phyloP scores from a whole-genome alignment of 768 basidiomycete species.

The Tricholoma sp. region DNA sequence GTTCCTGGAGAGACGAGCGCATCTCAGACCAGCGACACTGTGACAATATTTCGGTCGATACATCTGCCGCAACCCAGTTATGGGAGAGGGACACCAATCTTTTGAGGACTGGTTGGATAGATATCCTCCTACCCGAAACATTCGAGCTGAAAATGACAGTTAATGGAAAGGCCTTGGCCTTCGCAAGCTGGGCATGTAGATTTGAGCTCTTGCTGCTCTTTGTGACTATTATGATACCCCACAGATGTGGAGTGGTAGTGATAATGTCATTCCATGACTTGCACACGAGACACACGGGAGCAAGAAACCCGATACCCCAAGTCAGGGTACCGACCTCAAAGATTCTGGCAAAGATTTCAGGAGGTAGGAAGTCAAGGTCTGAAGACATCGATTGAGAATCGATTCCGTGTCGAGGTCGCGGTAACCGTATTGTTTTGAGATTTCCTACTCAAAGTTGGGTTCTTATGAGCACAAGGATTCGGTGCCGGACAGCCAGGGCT shows the following conservation, averaged over 20 bases:
- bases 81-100: slow-evolving; percentile 14
- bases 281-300: slow-evolving; percentile 23
- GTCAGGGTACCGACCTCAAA: slow-evolving; percentile 24
- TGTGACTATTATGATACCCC: slow-evolving; percentile 19
- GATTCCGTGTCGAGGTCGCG: background rate
- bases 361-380: background rate
- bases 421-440: background rate
- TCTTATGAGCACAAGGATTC: background rate
- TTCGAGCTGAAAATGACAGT: slow-evolving; percentile 13
- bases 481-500: background rate
- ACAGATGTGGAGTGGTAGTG: slow-evolving; percentile 24
- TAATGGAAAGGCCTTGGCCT: slow-evolving; percentile 23
- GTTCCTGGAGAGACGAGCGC: background rate
- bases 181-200: slow-evolving; percentile 17
- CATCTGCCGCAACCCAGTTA: slow-evolving; percentile 24
- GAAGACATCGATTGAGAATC: background rate
- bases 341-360: slow-evolving; percentile 9
- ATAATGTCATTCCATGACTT: slow-evolving; percentile 21
- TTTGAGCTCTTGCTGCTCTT: background rate
- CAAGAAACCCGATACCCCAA: slow-evolving; percentile 23
- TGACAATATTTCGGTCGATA: slow-evolving; percentile 16
- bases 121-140: background rate
- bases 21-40: slow-evolving; percentile 14
- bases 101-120: background rate
- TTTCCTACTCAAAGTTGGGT: background rate